Evolutionary conservation across 305 asterid genomes (phyloP), one percentile per base, ranked within the genome.

Genomic region (Fraxinus dipetala): DNA sequence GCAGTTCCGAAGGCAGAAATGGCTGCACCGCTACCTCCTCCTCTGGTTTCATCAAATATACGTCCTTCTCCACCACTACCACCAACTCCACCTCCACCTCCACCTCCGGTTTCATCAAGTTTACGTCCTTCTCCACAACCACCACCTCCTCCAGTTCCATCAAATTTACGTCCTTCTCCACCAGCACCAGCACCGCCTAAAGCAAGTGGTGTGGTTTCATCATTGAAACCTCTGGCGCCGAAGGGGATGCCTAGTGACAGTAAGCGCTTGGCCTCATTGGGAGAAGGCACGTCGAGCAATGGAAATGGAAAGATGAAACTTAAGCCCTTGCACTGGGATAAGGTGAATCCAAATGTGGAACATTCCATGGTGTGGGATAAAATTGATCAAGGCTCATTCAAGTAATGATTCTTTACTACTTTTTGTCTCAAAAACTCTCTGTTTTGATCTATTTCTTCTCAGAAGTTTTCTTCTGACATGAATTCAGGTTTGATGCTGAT

Each of bases 351-450:
- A 34, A 87, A 91, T 81, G 90, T 85, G 24, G 90, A 91, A 78
- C 97, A 95, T 84, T 95, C 99, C 35, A 93, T 94, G 98, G 97
- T 91, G 73, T 91, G 98, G 99, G 94, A 93, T 88, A 95, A 95
- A 79, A 88, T 95, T 61, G 97, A 94, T 5, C 88, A 93, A 30
- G 99, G 97, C 81, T 96, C 98, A 9, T 93, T 95, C 96, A 93
- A 88, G 99, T 96, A 91, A 90, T 81, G n/a, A 83, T 81, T 81
- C 79, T 59, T 2, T 18, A 2, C 31, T 32, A 32, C 45, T 24
- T 63, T 34, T 80, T 5, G 10, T 31, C 69, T 8, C 30, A 59
- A 59, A 59, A 59, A 30, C n/a, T 31, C 20, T 26, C 20, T 70
- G 18, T 31, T 70, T 70, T 70, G 36, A 32, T 70, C 26, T 4